Base-by-base conservation (phyloP, 306 rosid genomes). In the Crotalaria pallida region DNA sequence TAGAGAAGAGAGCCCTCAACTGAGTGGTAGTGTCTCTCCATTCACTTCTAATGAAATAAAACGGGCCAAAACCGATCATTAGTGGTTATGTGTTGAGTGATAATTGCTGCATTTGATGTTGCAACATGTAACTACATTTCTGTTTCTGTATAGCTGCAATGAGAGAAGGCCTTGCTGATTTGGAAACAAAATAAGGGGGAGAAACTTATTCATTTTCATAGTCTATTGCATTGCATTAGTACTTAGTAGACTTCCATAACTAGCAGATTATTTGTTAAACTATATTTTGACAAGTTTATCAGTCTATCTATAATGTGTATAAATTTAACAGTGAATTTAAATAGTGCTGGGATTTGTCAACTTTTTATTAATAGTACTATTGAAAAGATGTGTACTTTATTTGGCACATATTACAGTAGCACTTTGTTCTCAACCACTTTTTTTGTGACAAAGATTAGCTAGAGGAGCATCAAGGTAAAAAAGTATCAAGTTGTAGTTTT, bases 31-130 rank as follows among this genome's bases (percentile, higher is more conserved):
- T 73, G 76, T 82, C 77, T 87, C 92, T 60, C 90, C 96, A 48
- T 81, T 87, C 83, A 82, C 89, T 71, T 83, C 86, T 15, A 87
- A 82, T 49, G 96, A 88, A 77, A 85, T 89, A 79, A 87, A 89
- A 84, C 73, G 92, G 48, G 88, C 88, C 69, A 89, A 89, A 80
- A 87, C 96, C 44, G 93, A 85, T 74, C 72, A 83, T 58, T 89
- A 79, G 44, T 21, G 75, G 48, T 51, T 63, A 4, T 15, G 29
- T 50, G 64, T 38, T 74, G 36, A 58, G 31, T 74, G 29, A 49
- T 17, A 58, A 78, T 44, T 71, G 72, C 38, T 78, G 73, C 59
- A 72, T 49, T 71, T 55, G 10, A 55, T 70, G 56, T 69, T 70
- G 58, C 72, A 74, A 41, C 72, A 61, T 84, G 69, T 61, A 33